phyloP scores from a whole-genome alignment of 2,329 filamentous ascomycete species.

The Beauveria pseudobassiana region DNA sequence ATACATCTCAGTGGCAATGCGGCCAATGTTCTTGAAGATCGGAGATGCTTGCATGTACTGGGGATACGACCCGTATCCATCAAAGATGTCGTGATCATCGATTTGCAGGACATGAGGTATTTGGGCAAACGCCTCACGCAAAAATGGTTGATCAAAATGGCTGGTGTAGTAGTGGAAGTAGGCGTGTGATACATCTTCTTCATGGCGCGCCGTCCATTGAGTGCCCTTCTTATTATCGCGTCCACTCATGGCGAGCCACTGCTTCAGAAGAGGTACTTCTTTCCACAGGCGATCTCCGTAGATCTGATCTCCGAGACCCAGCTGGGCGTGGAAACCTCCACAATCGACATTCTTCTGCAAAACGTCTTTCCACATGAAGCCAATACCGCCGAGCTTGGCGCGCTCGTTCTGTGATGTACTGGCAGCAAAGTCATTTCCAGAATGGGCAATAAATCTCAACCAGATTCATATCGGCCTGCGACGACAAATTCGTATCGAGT shows the following conservation, averaged over 20 bases:
- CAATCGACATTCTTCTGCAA: constrained; percentile 96
- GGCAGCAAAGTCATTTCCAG: constrained; percentile 90
- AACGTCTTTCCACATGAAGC: constrained; percentile 99
- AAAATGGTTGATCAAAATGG: constrained; percentile 92
- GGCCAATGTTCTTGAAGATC: constrained; percentile 96
- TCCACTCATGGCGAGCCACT: constrained; percentile 89
- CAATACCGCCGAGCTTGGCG: constrained; percentile 75
- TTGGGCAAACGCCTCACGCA: constrained; percentile 93
- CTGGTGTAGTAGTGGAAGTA: constrained; percentile 99
- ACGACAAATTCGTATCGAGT: constrained; percentile 98
- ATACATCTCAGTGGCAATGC: constrained; percentile 95
- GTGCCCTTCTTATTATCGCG: constrained; percentile 89
- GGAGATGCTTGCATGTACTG: constrained; percentile 97
- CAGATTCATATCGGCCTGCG: constrained; percentile 80
- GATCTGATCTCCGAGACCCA: constrained; percentile 89
- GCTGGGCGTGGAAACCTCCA: constrained; percentile 88
- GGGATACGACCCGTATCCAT: constrained; percentile 94
- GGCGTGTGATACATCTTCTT: constrained; percentile 90
- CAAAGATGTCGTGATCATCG: constrained; percentile 97
- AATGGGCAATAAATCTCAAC: constrained; percentile 93
- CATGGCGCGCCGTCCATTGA: constrained; percentile 86
- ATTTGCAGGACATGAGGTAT: constrained; percentile 90
- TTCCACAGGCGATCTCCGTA: constrained; percentile 95
- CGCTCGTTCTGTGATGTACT: constrained; percentile 82
- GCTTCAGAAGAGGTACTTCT: constrained; percentile 85